Evolutionary conservation across 371 early-diverging fungal species (phyloP).

Genomic region (Mucor piriformis): DNA sequence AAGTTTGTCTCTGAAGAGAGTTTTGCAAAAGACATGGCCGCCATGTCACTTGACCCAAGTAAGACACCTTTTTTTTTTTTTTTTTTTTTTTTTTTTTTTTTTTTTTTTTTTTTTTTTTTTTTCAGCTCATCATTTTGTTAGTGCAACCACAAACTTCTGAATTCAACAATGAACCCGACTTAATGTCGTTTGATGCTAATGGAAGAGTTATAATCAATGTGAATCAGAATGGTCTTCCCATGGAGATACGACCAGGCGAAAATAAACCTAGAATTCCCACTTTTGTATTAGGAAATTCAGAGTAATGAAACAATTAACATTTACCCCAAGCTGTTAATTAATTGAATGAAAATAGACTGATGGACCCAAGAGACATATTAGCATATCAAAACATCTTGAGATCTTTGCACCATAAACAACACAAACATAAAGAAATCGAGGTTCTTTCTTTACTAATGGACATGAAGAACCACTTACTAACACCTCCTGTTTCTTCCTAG

Average conservation of each 20-base stretch:
- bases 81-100: too few species aligned
- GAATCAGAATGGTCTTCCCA: constrained; percentile 15
- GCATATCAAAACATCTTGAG: constrained; percentile 11
- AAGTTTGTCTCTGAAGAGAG: constrained; percentile 31
- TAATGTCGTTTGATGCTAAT: not conserved
- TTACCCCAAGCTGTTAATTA: not conserved
- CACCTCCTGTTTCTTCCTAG: not conserved
- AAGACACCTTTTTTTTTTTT: not conserved
- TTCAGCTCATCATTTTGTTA: too few species aligned
- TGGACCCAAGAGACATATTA: constrained; percentile 19
- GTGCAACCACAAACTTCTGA: too few species aligned
- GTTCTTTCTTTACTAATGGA: not conserved
- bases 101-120: too few species aligned
- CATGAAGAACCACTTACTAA: too few species aligned
- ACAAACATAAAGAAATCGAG: constrained; percentile 1
- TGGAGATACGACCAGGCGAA: constrained; percentile 27
- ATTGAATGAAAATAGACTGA: not conserved
- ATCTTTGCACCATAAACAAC: not conserved
- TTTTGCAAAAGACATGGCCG: constrained; percentile 32
- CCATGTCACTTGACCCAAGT: constrained; percentile 23
- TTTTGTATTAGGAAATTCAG: constrained; percentile 22
- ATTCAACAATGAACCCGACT: not conserved
- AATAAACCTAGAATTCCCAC: constrained; percentile 26
- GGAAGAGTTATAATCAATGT: not conserved
- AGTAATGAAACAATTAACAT: too few species aligned